Percentiles rank a stretch among this genome's conserved stretches.
These are phyloP conservation scores for Alloascoidea hylecoeti DNA, from an alignment of 805 yeast species.

Conservation along the genomic window DNA sequence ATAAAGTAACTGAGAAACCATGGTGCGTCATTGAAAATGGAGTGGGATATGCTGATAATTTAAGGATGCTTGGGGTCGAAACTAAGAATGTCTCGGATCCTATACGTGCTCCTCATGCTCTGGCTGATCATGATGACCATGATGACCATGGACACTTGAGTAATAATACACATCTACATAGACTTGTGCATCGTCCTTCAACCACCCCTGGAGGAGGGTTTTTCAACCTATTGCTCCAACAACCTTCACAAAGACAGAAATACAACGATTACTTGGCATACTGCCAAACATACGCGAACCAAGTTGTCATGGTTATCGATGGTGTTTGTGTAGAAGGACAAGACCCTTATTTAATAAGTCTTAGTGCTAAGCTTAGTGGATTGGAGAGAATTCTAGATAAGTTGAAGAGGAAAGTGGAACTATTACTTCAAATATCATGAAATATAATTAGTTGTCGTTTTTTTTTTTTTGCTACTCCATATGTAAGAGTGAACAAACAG, in stretches of 20 bases:
- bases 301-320: conserved; percentile 9
- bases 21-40: conserved; percentile 1
- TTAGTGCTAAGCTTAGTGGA: conserved; percentile 10
- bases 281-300: conserved; percentile 7
- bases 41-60: neutral
- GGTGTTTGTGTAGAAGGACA: conserved; percentile 10
- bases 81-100: no score
- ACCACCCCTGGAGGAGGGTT: no score
- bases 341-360: conserved; percentile 13
- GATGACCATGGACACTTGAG: neutral
- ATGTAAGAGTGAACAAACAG: no score
- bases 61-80: neutral
- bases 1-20: neutral
- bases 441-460: no score
- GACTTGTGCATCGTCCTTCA: neutral
- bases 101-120: neutral
- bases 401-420: conserved; percentile 19
- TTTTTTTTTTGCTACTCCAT: no score
- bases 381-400: conserved; percentile 10
- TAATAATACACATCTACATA: no score
- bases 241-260: neutral
- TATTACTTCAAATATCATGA: no score
- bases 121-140: no score
- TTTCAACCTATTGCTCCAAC: no score
- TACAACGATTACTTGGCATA: neutral